phyloP scores from a whole-genome alignment of 2,329 filamentous ascomycete species.

The Emergomyces pasteurianus region DNA sequence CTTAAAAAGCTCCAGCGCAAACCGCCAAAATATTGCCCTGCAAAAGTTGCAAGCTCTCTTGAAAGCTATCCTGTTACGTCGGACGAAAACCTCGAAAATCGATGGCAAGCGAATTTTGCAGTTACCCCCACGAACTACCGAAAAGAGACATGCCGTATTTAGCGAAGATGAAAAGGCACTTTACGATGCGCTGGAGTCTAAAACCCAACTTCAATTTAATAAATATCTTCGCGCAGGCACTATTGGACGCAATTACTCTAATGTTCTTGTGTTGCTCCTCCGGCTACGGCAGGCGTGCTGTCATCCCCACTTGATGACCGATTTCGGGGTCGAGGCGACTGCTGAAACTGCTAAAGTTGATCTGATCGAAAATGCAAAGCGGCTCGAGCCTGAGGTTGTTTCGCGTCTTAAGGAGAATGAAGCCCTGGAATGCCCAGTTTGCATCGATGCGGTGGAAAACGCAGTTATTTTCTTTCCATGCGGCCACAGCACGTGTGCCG shows the following conservation, averaged over 20 bases:
- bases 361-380: slow-evolving; percentile 51
- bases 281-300: slow-evolving; percentile 72
- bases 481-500: slow-evolving; percentile 65
- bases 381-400: slow-evolving; percentile 49
- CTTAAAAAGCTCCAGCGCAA: slow-evolving; percentile 32
- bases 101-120: slow-evolving; percentile 66
- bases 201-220: slow-evolving; percentile 61
- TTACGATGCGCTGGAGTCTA: slow-evolving; percentile 55
- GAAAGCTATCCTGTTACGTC: slow-evolving; percentile 68
- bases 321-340: slow-evolving; percentile 45
- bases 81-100: slow-evolving; percentile 67
- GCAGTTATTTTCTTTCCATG: slow-evolving; percentile 71
- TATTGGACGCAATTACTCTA: slow-evolving; percentile 62
- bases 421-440: slow-evolving; percentile 69
- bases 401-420: slow-evolving; percentile 50
- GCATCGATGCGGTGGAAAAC: slow-evolving; percentile 62
- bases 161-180: slow-evolving; percentile 51
- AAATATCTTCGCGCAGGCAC: slow-evolving; percentile 59
- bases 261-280: slow-evolving; percentile 66
- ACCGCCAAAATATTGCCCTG: slow-evolving; percentile 45
- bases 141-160: slow-evolving; percentile 53
- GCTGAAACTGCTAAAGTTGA: slow-evolving; percentile 41
- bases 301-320: slow-evolving; percentile 59
- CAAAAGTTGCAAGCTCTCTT: slow-evolving; percentile 59
- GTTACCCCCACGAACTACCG: slow-evolving; percentile 54